These are phyloP conservation scores for Hygrophila difformis DNA, from an alignment of 257 asterid species.

Conservation along the genomic window DNA sequence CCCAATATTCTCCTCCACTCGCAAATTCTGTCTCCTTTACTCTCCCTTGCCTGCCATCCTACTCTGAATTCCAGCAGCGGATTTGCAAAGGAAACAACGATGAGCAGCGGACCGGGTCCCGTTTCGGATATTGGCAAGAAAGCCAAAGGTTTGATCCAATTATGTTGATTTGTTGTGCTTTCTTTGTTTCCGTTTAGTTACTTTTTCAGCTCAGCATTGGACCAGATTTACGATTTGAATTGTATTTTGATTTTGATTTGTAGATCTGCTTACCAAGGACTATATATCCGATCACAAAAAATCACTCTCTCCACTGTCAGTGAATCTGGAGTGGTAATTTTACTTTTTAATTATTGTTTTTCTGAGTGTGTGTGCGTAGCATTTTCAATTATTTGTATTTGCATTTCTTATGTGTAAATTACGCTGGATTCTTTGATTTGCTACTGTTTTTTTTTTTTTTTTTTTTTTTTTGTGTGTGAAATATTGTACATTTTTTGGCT, in stretches of 20 bases:
- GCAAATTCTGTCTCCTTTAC: too few relatives aligned
- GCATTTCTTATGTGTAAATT: too few relatives aligned
- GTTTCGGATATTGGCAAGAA: slow-evolving; percentile 88
- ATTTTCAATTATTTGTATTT: too few relatives aligned
- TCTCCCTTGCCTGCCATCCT: slow-evolving; percentile 8
- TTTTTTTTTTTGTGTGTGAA: too few relatives aligned
- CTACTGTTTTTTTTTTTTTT: too few relatives aligned
- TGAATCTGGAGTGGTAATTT: slow-evolving; percentile 71
- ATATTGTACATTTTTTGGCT: too few relatives aligned
- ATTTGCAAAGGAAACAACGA: slow-evolving; percentile 9
- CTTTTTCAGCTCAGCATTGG: too few relatives aligned
- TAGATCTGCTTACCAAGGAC: slow-evolving; percentile 89
- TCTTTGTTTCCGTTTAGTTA: too few relatives aligned
- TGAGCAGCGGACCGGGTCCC: slow-evolving; percentile 97
- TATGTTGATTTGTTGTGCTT: too few relatives aligned
- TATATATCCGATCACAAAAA: slow-evolving; percentile 83
- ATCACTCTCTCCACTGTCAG: slow-evolving; percentile 65
- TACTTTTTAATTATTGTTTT: not conserved
- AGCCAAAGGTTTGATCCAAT: slow-evolving; percentile 66
- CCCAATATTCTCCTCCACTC: slow-evolving; percentile 5
- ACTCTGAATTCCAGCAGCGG: not conserved
- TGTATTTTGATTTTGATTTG: slow-evolving; percentile 7
- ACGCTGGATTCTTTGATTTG: too few relatives aligned
- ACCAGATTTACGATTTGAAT: slow-evolving; percentile 1
- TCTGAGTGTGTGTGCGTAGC: too few relatives aligned